A percentile compares a stretch with the other conserved stretches of the same genome.
phyloP scores from a whole-genome alignment of 176 grass and related monocot species.

The Luzula sylvatica region DNA sequence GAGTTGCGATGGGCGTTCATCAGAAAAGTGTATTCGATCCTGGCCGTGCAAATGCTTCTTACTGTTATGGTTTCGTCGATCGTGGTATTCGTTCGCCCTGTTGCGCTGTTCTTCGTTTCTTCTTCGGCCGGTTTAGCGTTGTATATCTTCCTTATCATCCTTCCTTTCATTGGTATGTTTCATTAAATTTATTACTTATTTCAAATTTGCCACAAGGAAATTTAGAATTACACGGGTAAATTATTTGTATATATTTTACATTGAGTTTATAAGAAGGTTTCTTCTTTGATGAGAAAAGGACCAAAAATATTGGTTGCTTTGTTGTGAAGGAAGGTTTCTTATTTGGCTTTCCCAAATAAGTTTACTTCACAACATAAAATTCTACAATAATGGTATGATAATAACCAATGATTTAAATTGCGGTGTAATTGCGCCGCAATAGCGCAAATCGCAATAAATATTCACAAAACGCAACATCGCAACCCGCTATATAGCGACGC shows the following conservation, averaged over 20 bases:
- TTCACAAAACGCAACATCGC: no score
- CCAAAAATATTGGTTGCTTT: neutral
- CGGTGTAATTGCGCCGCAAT: no score
- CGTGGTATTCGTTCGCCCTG: constrained; percentile 55
- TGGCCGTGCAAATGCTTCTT: constrained; percentile 83
- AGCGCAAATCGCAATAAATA: no score
- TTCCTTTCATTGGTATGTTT: constrained; percentile 64
- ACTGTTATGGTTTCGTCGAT: constrained; percentile 59
- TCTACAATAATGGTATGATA: no score
- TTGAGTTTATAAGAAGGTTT: neutral
- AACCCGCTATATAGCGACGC: no score
- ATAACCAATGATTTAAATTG: no score
- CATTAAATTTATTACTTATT: no score
- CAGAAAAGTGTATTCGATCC: constrained; percentile 73
- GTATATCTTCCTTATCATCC: constrained; percentile 87
- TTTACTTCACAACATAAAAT: neutral
- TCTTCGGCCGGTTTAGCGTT: constrained; percentile 45
- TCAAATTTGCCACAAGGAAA: no score
- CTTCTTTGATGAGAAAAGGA: no score
- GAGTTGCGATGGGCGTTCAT: constrained; percentile 78
- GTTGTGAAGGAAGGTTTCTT: neutral
- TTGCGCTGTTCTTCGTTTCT: constrained; percentile 76
- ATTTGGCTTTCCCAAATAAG: neutral
- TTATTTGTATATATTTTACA: neutral
- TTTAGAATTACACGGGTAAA: no score